Conservation (phyloP, 2,329 filamentous ascomycete genomes). For the Phaeoacremonium minimum region DNA sequence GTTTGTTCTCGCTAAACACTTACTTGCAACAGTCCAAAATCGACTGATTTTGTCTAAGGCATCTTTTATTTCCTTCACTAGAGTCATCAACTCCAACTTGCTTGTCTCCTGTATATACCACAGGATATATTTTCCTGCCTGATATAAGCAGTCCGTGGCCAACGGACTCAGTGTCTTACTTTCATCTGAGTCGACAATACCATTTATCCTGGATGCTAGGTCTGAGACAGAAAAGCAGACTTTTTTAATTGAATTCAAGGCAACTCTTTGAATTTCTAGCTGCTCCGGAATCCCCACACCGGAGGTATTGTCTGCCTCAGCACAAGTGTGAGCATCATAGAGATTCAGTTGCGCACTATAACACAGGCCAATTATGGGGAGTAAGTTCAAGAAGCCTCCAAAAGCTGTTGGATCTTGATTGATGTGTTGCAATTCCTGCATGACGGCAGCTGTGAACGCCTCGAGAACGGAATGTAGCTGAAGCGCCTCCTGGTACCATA, state of each 20-base stretch:
- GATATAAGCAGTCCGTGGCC: not conserved
- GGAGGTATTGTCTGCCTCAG: conserved; percentile 6
- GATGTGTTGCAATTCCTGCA: conserved; percentile 5
- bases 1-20: too few species aligned
- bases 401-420: not conserved
- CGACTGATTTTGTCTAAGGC: not conserved
- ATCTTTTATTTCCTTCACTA: not conserved
- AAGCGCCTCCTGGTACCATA: conserved; percentile 8
- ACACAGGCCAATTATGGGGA: conserved; percentile 5
- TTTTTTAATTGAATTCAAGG: conserved; percentile 5
- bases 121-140: not conserved
- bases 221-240: conserved; percentile 2
- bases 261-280: conserved; percentile 9
- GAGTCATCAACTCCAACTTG: not conserved
- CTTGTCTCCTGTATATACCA: not conserved
- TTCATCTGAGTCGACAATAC: not conserved
- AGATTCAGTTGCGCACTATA: conserved; percentile 9
- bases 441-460: conserved; percentile 5
- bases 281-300: conserved; percentile 4
- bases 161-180: not conserved
- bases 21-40: not conserved
- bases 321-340: conserved; percentile 9
- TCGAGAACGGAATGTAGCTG: conserved; percentile 5
- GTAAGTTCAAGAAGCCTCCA: not conserved
- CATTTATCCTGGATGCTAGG: not conserved